Base-by-base conservation (phyloP, 1,284 basidiomycete species). In the Pisolithus thermaeus region DNA sequence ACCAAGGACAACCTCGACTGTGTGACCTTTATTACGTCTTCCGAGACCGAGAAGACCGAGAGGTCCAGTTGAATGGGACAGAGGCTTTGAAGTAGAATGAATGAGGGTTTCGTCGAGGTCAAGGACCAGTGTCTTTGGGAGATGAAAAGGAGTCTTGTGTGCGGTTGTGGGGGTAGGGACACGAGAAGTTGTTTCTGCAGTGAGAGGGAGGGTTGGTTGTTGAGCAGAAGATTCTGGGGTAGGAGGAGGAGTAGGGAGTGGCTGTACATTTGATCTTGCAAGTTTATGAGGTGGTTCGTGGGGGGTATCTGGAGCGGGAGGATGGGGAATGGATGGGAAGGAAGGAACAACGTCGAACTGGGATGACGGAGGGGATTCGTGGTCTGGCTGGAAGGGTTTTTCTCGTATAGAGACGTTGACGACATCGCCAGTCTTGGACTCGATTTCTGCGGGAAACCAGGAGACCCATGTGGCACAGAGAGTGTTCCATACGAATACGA, bases 41-140 rank as follows among this genome's bases (percentile, higher is more conserved):
- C 79, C 76, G 46, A 84, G 70, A 16, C 84, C 84, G 53, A 92
- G 74, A 28, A 90, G 70, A 22, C 85, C 82, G 7, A 77, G 76
- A 25, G 79, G 74, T 36, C 77, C 73, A 47, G 67, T 63, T 14
- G 71, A 72, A 25, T 72, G 65, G 49, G 73, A 73, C 51, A 87
- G 76, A 23, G 88, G 90, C 39, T 92, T 79, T 25, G 92, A 92
- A 0, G 94, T 99, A 2, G 95, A 97, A 66, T 99, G 96, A 54
- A 99, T 98, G 51, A 99, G 81, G 1, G 96, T 99, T 73, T 99
- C 96, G 69, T 99, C 96, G 39, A 99, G 76, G 71, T 99, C 96
- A 45, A 99, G 82, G 20, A 97, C 93, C 28, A 97, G 82, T 0
- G 92, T 96, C 74, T 97, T 97, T 43, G 83, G 90, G 20, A 81